Evolutionary conservation across 2,329 filamentous ascomycete species (phyloP).

Genomic region (Scopulariopsis brevicaulis): DNA sequence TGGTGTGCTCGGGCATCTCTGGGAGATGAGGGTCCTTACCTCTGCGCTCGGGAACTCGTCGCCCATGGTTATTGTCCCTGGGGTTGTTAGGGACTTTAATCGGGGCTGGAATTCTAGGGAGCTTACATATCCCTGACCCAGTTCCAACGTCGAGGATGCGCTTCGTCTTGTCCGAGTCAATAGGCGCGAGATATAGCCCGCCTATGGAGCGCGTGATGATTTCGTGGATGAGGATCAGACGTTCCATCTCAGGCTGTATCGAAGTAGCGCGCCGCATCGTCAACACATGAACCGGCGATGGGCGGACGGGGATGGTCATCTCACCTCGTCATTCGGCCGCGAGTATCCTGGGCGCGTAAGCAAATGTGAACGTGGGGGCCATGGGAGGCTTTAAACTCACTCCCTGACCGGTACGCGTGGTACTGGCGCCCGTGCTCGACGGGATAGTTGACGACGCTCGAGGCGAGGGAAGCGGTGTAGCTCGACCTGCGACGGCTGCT

Average conservation of each 20-base stretch:
- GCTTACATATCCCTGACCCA: slow-evolving; percentile 6
- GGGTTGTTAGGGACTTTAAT: background rate
- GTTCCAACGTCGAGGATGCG: slow-evolving; percentile 29
- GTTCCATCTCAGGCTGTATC: slow-evolving; percentile 18
- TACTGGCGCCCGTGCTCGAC: slow-evolving; percentile 19
- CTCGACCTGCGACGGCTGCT: slow-evolving; percentile 6
- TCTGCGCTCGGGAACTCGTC: slow-evolving; percentile 15
- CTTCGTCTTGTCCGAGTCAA: slow-evolving; percentile 14
- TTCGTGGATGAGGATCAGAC: slow-evolving; percentile 24
- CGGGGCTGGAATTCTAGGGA: background rate
- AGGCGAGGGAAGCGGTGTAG: slow-evolving; percentile 15
- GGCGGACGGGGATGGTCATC: background rate
- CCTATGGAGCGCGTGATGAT: slow-evolving; percentile 16
- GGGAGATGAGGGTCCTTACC: slow-evolving; percentile 2
- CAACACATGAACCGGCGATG: background rate
- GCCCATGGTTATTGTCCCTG: slow-evolving; percentile 26
- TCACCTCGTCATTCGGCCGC: slow-evolving; percentile 2
- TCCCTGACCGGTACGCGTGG: slow-evolving; percentile 19
- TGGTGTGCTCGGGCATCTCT: background rate
- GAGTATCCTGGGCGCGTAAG: background rate
- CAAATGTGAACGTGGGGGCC: background rate
- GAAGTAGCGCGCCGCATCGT: slow-evolving; percentile 1
- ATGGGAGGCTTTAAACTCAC: slow-evolving; percentile 7
- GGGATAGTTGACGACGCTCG: slow-evolving; percentile 16
- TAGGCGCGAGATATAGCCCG: slow-evolving; percentile 14